Conservation (phyloP, 257 asterid genomes). For the Salvia rosmarinus region DNA sequence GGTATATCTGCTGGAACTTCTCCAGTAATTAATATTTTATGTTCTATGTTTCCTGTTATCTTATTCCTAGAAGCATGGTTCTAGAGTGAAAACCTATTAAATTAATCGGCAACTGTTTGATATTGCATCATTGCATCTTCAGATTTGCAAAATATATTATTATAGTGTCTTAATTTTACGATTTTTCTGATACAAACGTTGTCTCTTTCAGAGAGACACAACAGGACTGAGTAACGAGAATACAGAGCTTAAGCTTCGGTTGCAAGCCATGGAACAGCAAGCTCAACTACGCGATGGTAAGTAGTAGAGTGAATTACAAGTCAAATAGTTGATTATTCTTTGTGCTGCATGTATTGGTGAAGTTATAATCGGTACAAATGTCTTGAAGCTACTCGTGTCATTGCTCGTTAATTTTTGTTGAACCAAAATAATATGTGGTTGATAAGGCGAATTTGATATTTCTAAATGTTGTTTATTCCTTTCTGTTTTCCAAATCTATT, state of each 20-base stretch:
- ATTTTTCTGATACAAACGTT: neutral
- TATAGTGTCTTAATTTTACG: neutral
- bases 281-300: constrained; percentile 94
- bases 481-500: neutral
- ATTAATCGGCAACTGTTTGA: neutral
- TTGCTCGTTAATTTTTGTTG: neutral
- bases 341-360: neutral
- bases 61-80: neutral
- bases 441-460: neutral
- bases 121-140: neutral
- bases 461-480: neutral
- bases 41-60: neutral
- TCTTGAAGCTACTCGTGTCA: constrained; percentile 5
- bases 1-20: constrained; percentile 40
- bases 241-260: constrained; percentile 86
- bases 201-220: constrained; percentile 75
- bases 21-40: neutral
- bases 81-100: neutral
- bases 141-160: neutral
- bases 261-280: constrained; percentile 98
- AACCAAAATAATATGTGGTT: neutral
- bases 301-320: neutral
- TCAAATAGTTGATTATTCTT: neutral
- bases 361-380: neutral
- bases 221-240: constrained; percentile 82